Base-by-base conservation (phyloP, 345 rosid genomes). In the Lumnitzera racemosa region DNA sequence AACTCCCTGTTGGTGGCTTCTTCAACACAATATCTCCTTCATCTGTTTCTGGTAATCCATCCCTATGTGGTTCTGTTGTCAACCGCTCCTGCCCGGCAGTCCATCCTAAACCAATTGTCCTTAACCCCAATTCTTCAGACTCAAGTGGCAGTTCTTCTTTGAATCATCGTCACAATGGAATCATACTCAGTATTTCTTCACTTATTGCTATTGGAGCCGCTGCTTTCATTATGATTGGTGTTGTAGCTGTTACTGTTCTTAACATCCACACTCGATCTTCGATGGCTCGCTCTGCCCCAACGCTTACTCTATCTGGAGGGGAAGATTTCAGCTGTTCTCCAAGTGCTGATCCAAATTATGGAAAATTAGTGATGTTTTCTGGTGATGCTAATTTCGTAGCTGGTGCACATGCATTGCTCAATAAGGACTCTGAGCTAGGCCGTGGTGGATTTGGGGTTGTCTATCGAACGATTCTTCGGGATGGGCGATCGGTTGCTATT, bases 381-480 rank as follows among this genome's bases (percentile, higher is more conserved):
- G 95, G 90, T 3, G 89, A 84, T 15, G 92, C 90, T 13, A 89
- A 85, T 63, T 88, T 90, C 66, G 84, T 76, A 48, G 76, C 82
- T 4, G 96, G 96, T 15, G 81, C 92, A 2, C 84, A 88, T 55
- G 95, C 87, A 1, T 70, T 94, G 78, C 97, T 94, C 46, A 90
- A 83, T 77, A 90, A 95, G 84, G 97, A 95, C 65, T 81, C 95
- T 11, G 97, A 88, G 70, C 73, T 95, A n/a, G 99, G 99, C 3
- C 96, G 91, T 25, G 99, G 99, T 7, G 99, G 97, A 25, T 95
- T 95, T 31, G 99, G 99, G 48, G 90, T 89, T 46, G 99, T 95
- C 58, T 95, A 95, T 67, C 84, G 57, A 57, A 85, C 99, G 15
- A 65, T 71, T 56, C 88, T 95, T 47, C 77, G 78, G 12, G 97